Base-by-base conservation (phyloP, 805 yeast genomes). In the Wickerhamiella siamensis region DNA sequence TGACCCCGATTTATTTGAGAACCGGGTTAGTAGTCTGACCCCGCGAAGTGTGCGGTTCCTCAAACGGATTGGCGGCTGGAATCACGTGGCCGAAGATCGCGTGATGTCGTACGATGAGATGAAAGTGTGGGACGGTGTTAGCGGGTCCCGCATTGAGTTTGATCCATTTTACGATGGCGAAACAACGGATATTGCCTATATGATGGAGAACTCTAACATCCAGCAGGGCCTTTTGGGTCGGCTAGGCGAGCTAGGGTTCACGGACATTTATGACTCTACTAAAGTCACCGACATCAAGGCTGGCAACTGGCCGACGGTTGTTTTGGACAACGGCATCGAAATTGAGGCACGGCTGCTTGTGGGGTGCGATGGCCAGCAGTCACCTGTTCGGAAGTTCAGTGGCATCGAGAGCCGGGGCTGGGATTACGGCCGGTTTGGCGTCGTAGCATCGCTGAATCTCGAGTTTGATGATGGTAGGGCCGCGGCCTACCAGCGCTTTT, bases 311-410 rank as follows among this genome's bases (percentile, higher is more conserved):
- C 96, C 96, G 1, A 55, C 75, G 6, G 77, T 88, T 12, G 65
- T 70, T 20, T 64, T 87, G 12, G 71, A 74, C 12, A 72, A 71
- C 47, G 96, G 95, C 1, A 71, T 72, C 12, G 48, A 55, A 10
- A 66, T 78, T 39, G 72, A 73, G 52, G 71, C 94, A 0, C 68
- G 95, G 42, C 65, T 87, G n/a, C 64, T 87, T 17, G 74, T 91
- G 14, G 98, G 98, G 6, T 94, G 95, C 32, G 98, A 91, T 58
- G 98, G 98, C 1, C 84, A 77, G 58, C 83, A 86, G 58, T 86
- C 96, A 1, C 95, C 96, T 0, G 97, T 82, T 4, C 71, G 96
- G 38, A 69, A 71, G 47, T 87, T 71, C 54, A 79, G 96, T 0
- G 76, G 73, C 2, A 86, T 91, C 42, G 78, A 77, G 55, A 74